Evolutionary conservation across 1,284 basidiomycete species (phyloP).

Genomic region (Cutaneotrichosporon cutaneum): DNA sequence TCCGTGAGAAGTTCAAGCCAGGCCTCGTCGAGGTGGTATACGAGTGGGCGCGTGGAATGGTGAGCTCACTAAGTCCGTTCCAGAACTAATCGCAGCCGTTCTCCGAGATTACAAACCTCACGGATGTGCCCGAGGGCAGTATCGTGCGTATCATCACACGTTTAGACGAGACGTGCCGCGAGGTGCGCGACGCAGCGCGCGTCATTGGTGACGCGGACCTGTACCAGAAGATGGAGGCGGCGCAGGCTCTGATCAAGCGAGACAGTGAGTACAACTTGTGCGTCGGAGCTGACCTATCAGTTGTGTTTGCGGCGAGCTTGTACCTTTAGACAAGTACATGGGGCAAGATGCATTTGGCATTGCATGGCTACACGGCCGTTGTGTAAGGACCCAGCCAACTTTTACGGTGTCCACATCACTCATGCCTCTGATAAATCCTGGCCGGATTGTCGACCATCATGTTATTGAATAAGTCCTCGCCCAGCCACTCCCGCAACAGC

Average conservation of each 20-base stretch:
- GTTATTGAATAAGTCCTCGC: slow-evolving; percentile 11
- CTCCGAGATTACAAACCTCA: slow-evolving; percentile 85
- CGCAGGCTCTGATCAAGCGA: slow-evolving; percentile 87
- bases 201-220: slow-evolving; percentile 95
- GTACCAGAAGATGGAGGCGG: slow-evolving; percentile 97
- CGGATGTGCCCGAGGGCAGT: slow-evolving; percentile 94
- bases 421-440: too few species aligned
- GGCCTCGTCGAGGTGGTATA: slow-evolving; percentile 95
- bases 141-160: slow-evolving; percentile 96
- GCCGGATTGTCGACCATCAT: slow-evolving; percentile 15
- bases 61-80: slow-evolving; percentile 51
- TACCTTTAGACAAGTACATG: slow-evolving; percentile 61
- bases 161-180: slow-evolving; percentile 93
- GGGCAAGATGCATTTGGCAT: neutral
- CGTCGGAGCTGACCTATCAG: slow-evolving; percentile 50
- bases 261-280: slow-evolving; percentile 67
- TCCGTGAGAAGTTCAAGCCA: slow-evolving; percentile 71
- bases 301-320: slow-evolving; percentile 80
- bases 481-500: slow-evolving; percentile 11
- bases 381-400: neutral
- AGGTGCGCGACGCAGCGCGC: slow-evolving; percentile 93
- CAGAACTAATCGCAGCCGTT: slow-evolving; percentile 67
- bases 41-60: slow-evolving; percentile 98
- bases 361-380: neutral
- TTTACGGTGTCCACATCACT: too few species aligned